Evolutionary conservation across 352 stramenopile species (phyloP).

Genomic region (Phytophthora pini): DNA sequence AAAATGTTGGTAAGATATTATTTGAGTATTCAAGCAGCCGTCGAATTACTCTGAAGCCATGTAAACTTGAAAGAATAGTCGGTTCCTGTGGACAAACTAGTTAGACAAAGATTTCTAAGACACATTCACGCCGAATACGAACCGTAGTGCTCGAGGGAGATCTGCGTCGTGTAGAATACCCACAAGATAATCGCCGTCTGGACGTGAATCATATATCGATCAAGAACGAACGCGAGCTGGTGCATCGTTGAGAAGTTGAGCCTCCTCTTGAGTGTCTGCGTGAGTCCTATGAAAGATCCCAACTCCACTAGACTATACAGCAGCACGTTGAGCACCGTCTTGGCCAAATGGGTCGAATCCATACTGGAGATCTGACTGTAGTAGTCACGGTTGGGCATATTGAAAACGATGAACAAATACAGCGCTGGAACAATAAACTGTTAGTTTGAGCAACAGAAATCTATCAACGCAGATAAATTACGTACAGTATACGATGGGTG

Average conservation of each 20-base stretch:
- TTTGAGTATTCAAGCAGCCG: background rate
- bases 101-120: background rate
- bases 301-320: constrained; percentile 16
- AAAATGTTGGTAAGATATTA: too few species aligned
- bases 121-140: background rate
- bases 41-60: background rate
- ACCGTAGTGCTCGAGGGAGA: constrained; percentile 32
- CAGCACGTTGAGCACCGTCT: constrained; percentile 16
- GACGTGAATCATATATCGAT: constrained; percentile 18
- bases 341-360: constrained; percentile 8
- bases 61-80: constrained; percentile 2
- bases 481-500: constrained; percentile 19
- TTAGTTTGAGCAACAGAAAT: background rate
- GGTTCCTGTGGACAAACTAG: background rate
- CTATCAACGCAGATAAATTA: background rate
- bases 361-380: constrained; percentile 34
- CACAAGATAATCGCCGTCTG: constrained; percentile 32
- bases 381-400: constrained; percentile 35
- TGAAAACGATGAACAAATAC: constrained; percentile 32
- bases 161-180: constrained; percentile 34
- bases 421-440: constrained; percentile 10
- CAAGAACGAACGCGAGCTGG: constrained; percentile 26
- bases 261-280: constrained; percentile 9
- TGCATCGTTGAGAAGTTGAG: constrained; percentile 16
- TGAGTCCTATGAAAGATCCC: constrained; percentile 2